Base-by-base conservation (phyloP, 768 basidiomycete species). In the Steccherinum ochraceum region DNA sequence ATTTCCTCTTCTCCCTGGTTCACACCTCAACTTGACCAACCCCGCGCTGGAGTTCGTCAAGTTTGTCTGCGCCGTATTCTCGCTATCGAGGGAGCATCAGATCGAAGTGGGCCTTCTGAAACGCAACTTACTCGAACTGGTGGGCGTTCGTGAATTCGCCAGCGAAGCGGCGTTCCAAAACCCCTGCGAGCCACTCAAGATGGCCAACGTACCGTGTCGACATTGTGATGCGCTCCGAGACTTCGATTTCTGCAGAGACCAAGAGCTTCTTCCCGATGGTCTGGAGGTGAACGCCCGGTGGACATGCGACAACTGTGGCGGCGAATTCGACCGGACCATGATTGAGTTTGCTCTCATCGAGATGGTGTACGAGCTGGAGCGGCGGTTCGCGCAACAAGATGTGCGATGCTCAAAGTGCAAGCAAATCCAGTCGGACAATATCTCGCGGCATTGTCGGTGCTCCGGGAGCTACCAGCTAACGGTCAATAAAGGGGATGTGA, bases 201-300 rank as follows among this genome's bases (percentile, higher is more conserved):
- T 98, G 23, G 73, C 83, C 41, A 89, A 89, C 64, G 86, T 97
- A 30, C 89, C 94, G 24, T 97, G 95, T 64, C 81, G 79, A 40
- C 80, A 84, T 60, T 98, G 90, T 68, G 93, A 93, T 64, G 69
- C 73, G 12, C 75, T 93, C 53, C 81, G 88, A 2, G 93, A 95
- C 64, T 89, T 99, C 60, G 96, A 99, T 66, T 89, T 99, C 61
- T 97, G 95, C 64, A 81, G 95, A 13, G 95, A 98, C 67, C 77
- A 83, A 11, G 88, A 92, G 52, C 75, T 96, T 39, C 72, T 91
- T 40, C 84, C 89, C 10, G 69, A 75, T 59, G 56, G 69, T 52
- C 67, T 77, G 27, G 69, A 75, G 5, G 70, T 74, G 16, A 72
- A 76, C 4, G 61, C 69, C 18, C 80, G 77, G 50, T 93, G 89